These are phyloP conservation scores for Mycena venus DNA, from an alignment of 768 basidiomycete species.

Conservation along the genomic window DNA sequence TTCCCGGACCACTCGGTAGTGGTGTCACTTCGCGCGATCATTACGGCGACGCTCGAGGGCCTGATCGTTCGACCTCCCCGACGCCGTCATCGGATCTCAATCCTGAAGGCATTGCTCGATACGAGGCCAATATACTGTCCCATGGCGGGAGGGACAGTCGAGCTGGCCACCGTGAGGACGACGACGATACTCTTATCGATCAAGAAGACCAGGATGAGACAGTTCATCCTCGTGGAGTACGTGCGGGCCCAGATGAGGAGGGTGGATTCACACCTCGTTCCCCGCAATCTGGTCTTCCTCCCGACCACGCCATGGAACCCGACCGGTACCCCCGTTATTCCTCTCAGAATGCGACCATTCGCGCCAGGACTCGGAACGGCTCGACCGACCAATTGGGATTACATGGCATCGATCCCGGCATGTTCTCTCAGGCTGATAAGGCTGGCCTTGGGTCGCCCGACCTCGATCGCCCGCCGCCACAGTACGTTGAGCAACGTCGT, in stretches of 20 bases:
- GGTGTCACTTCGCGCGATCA: slow-evolving; percentile 42
- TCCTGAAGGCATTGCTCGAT: slow-evolving; percentile 56
- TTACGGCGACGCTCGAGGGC: slow-evolving; percentile 46
- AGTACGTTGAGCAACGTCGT: slow-evolving; percentile 44
- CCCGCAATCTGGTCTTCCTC: slow-evolving; percentile 72
- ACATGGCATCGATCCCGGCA: slow-evolving; percentile 68
- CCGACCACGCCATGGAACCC: slow-evolving; percentile 46
- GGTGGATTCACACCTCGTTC: slow-evolving; percentile 78
- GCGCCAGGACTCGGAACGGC: slow-evolving; percentile 68
- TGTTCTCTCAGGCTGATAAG: slow-evolving; percentile 59
- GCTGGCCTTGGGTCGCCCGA: slow-evolving; percentile 14
- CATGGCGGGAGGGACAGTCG: slow-evolving; percentile 56
- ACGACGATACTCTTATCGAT: slow-evolving; percentile 61
- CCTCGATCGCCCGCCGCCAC: slow-evolving; percentile 41
- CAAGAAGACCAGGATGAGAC: slow-evolving; percentile 50
- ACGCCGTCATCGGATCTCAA: slow-evolving; percentile 69
- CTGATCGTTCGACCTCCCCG: slow-evolving; percentile 56
- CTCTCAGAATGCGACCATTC: slow-evolving; percentile 50
- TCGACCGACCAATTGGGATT: slow-evolving; percentile 74
- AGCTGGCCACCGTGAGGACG: slow-evolving; percentile 57
- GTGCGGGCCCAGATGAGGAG: slow-evolving; percentile 61
- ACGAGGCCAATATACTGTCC: slow-evolving; percentile 45
- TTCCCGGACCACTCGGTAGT: slow-evolving; percentile 50
- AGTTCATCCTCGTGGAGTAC: slow-evolving; percentile 46
- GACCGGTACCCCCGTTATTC: slow-evolving; percentile 44